Evolutionary conservation across 306 rosid genomes (phyloP), one percentile per base, ranked within the genome.

Genomic region (Gynostemma pentaphyllum): DNA sequence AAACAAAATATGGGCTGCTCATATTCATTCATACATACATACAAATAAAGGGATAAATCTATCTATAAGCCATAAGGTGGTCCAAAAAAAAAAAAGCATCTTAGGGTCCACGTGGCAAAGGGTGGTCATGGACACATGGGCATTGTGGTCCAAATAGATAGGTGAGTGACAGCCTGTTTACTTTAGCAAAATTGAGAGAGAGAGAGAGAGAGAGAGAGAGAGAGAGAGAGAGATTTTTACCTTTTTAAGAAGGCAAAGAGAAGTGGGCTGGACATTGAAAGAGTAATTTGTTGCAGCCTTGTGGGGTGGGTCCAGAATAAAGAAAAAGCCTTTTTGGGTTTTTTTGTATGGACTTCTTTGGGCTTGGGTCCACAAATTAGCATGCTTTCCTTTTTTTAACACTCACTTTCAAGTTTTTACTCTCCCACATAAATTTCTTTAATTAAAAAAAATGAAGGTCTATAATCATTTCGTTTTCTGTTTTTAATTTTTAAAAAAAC

Each of bases 51-150:
- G n/a, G n/a, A n/a, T n/a, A n/a, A 9, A 13, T 27, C 29, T 69
- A 54, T 36, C 71, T 64, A 53, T n/a, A n/a, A n/a, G n/a, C n/a
- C n/a, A n/a, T n/a, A 50, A 44, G 68, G 89, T 82, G 91, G 89
- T 85, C 89, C 62, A n/a, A n/a, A n/a, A n/a, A 14, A 3, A 29
- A 2, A 7, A 15, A 8, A 24, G 62, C 91, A 64, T 21, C 19
- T 32, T 68, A 56, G 69, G 76, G 70, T 85, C 87, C 81, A 81
- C 69, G 81, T 79, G 91, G 83, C 78, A 82, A 56, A 37, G 79
- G 76, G 62, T 67, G 85, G 77, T 81, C 88, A 48, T 47, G 57
- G 80, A 82, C 87, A 85, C 85, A 81, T 81, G 90, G 88, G 72
- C 75, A 42, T 23, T 9, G 24, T 74, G 72, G 63, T 51, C 40